Evolutionary conservation across 345 rosid species (phyloP).

Genomic region (Xanthoceras sorbifolium): DNA sequence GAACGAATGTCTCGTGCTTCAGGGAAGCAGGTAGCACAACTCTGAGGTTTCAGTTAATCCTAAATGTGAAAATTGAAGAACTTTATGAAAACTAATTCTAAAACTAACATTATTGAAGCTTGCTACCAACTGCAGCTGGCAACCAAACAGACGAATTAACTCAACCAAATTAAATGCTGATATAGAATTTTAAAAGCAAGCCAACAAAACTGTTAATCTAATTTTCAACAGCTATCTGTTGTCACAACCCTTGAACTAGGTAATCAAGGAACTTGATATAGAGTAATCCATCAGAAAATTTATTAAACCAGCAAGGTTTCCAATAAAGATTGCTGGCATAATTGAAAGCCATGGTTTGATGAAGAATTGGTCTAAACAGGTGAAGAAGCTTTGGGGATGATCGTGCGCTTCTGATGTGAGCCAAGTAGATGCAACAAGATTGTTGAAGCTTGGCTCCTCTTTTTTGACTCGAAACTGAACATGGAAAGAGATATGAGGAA

Average conservation of each 20-base stretch:
- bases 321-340: background rate
- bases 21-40: conserved; percentile 55
- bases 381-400: background rate
- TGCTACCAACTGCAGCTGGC: background rate
- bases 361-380: background rate
- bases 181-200: background rate
- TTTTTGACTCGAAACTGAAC: background rate
- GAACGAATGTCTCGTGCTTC: conserved; percentile 75
- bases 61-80: background rate
- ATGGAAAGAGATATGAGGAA: background rate
- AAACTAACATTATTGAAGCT: background rate
- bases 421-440: background rate
- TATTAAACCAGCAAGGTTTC: background rate
- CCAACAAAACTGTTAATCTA: background rate
- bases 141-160: background rate
- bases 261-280: background rate
- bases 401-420: background rate
- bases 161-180: background rate
- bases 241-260: background rate
- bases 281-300: background rate
- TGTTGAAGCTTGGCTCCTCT: conserved; percentile 22
- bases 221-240: background rate
- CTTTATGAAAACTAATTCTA: background rate
- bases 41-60: background rate
- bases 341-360: background rate